Base-by-base conservation (phyloP, 163 green algal genomes). In the Prototheca wickerhamii region DNA sequence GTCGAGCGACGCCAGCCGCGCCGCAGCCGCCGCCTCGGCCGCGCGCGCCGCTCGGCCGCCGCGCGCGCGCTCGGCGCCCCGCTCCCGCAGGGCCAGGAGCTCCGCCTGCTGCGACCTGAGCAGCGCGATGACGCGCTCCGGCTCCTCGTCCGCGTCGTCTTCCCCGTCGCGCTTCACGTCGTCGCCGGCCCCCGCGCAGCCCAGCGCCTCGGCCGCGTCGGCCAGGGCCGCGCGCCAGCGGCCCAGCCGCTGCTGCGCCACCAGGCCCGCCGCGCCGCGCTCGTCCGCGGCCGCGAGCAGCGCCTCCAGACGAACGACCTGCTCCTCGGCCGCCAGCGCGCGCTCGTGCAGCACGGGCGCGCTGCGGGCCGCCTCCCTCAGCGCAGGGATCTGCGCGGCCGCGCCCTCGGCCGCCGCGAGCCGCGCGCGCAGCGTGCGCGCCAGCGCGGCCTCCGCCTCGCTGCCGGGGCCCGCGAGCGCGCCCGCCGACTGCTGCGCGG, bases 161-260 rank as follows among this genome's bases (percentile, higher is more conserved):
- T 77, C 68, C 72, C 76, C 58, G 25, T 51, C 23, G 28, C 52
- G 35, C 29, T 83, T 43, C 42, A 67, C 32, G 35, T 67, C 63
- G 31, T 78, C 50, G n/a, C n/a, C n/a, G 25, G 81, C 55, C 15
- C 73, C 76, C 49, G 76, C 71, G 32, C 75, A 75, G 6, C 29
- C 67, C 57, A 29, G 29, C 29, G 52, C 53, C 23, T 64, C 67
- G 18, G 20, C 58, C 2, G n/a, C 43, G 63, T 70, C 77, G 63
- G 72, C 57, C 69, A 82, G 30, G 57, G 66, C 44, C 30, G 49
- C 6, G 50, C 51, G 42, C 76, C 76, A 85, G 26, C 65, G 55
- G 33, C 59, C 43, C 31, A 85, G 60, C 60, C 78, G 66, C 29
- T 67, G 28, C 55, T 82, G 60, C 56, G 81, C 57, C 32, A 61